phyloP scores from a whole-genome alignment of 2,329 filamentous ascomycete species.

The Fusarium goolgardi region DNA sequence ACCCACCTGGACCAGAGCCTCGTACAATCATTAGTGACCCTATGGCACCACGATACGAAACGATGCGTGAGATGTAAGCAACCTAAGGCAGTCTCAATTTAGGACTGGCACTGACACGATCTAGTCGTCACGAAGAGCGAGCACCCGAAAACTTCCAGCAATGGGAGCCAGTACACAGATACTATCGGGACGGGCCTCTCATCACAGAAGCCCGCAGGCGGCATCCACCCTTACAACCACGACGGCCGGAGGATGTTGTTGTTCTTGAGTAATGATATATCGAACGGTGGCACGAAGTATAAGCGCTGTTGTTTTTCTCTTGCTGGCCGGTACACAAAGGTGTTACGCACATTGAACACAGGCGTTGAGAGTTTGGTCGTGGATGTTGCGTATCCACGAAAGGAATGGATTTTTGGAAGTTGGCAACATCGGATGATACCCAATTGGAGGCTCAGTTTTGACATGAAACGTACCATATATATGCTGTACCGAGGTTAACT shows the following conservation, averaged over 20 bases:
- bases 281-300: not conserved
- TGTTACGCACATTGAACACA: conserved; percentile 3
- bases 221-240: conserved; percentile 37
- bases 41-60: conserved; percentile 28
- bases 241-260: conserved; percentile 47
- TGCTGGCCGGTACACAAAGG: conserved; percentile 4
- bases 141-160: conserved; percentile 10
- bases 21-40: conserved; percentile 26
- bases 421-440: conserved; percentile 43
- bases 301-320: not conserved
- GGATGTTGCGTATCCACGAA: conserved; percentile 13
- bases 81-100: not conserved
- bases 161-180: conserved; percentile 33
- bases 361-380: conserved; percentile 35
- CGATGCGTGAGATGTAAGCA: conserved; percentile 46
- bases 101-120: conserved; percentile 25
- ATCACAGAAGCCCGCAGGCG: conserved; percentile 27
- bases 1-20: conserved; percentile 22
- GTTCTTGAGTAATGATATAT: conserved; percentile 47
- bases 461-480: not conserved
- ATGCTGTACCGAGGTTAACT: not conserved
- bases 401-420: conserved; percentile 25
- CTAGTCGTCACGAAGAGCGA: conserved; percentile 33
- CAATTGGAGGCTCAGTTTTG: conserved; percentile 29
- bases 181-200: conserved; percentile 30